Evolutionary conservation across 495 filamentous ascomycete species (phyloP).

Genomic region (Penicillium robsamsonii): DNA sequence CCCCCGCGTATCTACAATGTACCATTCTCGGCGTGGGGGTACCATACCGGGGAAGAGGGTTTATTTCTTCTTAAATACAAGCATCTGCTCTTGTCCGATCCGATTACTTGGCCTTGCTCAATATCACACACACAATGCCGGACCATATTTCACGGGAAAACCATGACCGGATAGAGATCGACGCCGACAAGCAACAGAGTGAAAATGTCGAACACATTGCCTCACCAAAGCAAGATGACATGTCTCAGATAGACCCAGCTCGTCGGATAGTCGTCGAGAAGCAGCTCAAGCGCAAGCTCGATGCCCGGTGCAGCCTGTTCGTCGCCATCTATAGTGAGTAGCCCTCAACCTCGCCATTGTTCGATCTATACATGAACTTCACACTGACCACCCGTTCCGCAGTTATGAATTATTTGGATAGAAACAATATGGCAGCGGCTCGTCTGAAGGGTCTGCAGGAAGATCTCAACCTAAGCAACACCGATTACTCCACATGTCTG

Average conservation of each 20-base stretch:
- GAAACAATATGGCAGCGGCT: slow-evolving; percentile 55
- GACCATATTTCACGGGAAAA: slow-evolving; percentile 23
- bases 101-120: slow-evolving; percentile 8
- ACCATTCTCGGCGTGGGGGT: slow-evolving; percentile 11
- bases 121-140: slow-evolving; percentile 17
- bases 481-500: slow-evolving; percentile 56
- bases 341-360: background rate
- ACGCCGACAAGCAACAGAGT: slow-evolving; percentile 22
- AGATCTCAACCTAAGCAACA: slow-evolving; percentile 45
- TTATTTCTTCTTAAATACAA: slow-evolving; percentile 1
- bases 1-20: slow-evolving; percentile 3
- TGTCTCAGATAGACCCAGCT: slow-evolving; percentile 25
- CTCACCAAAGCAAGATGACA: slow-evolving; percentile 8
- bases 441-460: slow-evolving; percentile 51
- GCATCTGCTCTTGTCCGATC: slow-evolving; percentile 1
- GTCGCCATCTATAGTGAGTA: slow-evolving; percentile 28
- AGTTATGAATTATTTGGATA: slow-evolving; percentile 42
- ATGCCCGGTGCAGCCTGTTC: slow-evolving; percentile 32
- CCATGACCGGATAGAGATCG: slow-evolving; percentile 17
- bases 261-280: slow-evolving; percentile 30
- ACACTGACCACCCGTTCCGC: background rate
- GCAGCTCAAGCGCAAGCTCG: slow-evolving; percentile 33
- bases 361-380: background rate
- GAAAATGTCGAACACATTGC: slow-evolving; percentile 27
- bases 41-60: slow-evolving; percentile 9